These are phyloP conservation scores for Verticillium nonalfalfae DNA, from an alignment of 2,329 filamentous ascomycete species.

Conservation along the genomic window DNA sequence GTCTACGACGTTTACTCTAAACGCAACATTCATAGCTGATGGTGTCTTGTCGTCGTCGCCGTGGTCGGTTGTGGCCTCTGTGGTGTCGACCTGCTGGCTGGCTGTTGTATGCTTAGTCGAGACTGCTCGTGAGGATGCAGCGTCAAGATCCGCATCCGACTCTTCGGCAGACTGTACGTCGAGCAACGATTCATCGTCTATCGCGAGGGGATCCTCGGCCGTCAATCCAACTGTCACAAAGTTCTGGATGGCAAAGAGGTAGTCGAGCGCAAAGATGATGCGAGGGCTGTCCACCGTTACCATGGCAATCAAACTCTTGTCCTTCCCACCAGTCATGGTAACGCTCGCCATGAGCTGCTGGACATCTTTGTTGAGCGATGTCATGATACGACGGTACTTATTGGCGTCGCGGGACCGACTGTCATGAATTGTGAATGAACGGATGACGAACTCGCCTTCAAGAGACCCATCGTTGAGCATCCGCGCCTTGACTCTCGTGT, in stretches of 20 bases:
- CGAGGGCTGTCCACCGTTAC: constrained; percentile 91
- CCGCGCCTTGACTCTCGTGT: constrained; percentile 83
- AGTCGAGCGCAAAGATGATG: constrained; percentile 92
- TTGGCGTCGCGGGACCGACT: constrained; percentile 85
- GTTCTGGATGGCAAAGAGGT: constrained; percentile 81
- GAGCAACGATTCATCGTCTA: constrained; percentile 45
- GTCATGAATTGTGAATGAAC: constrained; percentile 91
- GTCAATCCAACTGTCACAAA: constrained; percentile 72
- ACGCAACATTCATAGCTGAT: constrained; percentile 66
- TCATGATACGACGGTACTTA: constrained; percentile 98
- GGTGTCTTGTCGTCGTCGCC: constrained; percentile 14
- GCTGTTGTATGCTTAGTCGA: constrained; percentile 12
- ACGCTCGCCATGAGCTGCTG: constrained; percentile 98
- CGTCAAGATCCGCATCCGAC: constrained; percentile 35
- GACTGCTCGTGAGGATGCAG: constrained; percentile 40
- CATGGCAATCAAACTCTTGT: constrained; percentile 80
- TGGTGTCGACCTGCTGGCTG: constrained; percentile 8
- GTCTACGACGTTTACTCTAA: constrained; percentile 89
- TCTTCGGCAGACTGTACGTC: constrained; percentile 45
- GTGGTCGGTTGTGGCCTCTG: background rate
- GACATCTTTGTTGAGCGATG: constrained; percentile 86
- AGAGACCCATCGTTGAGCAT: constrained; percentile 90
- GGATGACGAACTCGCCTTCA: constrained; percentile 87
- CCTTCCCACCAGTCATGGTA: constrained; percentile 80
- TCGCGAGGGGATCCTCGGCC: constrained; percentile 50